phyloP scores from a whole-genome alignment of 148 eudicot genomes.

The Fagopyrum homotropicum region DNA sequence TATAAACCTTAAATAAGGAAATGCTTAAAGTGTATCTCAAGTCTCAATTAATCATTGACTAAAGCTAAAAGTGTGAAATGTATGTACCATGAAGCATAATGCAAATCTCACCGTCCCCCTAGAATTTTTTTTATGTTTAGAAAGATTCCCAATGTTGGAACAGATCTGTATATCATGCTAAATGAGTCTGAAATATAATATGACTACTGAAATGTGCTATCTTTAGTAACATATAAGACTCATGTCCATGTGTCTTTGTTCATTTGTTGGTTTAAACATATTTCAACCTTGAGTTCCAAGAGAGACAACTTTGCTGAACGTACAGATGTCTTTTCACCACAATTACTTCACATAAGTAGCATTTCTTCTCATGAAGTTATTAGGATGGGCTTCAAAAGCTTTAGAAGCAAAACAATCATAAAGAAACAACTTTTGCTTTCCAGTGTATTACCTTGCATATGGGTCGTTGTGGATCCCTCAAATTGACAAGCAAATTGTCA shows the following conservation, averaged over 20 bases:
- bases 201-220: no score
- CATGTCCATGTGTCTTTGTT: not conserved
- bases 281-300: not conserved
- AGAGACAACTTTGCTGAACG: not conserved
- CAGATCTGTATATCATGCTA: no score
- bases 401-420: conserved; percentile 1
- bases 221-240: no score
- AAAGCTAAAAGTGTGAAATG: not conserved
- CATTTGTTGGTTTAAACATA: not conserved
- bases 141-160: no score
- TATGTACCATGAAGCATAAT: not conserved
- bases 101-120: not conserved
- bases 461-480: conserved; percentile 90
- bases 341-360: not conserved
- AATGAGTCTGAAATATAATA: no score
- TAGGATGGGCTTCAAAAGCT: not conserved
- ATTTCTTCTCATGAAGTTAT: not conserved
- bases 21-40: not conserved
- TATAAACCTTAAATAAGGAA: not conserved
- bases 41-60: not conserved
- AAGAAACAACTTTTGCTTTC: not conserved
- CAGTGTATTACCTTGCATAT: conserved; percentile 69
- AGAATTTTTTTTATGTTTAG: no score
- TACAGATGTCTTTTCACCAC: not conserved
- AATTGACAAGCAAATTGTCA: conserved; percentile 84